Evolutionary conservation across 1,284 basidiomycete species (phyloP).

Genomic region (Trichosporon coremiiforme): DNA sequence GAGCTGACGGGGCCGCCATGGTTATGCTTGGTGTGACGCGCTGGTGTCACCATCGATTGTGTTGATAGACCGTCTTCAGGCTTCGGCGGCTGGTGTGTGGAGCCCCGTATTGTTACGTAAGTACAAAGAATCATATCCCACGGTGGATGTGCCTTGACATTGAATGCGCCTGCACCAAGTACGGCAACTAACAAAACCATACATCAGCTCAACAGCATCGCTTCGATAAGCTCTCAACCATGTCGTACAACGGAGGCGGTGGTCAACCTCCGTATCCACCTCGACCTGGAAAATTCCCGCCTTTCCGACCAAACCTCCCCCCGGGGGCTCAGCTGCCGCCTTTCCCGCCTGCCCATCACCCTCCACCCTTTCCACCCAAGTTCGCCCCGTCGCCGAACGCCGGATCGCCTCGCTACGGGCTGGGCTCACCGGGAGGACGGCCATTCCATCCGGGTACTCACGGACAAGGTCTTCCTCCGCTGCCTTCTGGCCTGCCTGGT

Average conservation of each 20-base stretch:
- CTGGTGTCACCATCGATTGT: background rate
- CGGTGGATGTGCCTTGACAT: background rate
- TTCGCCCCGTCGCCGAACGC: slow-evolving; percentile 9
- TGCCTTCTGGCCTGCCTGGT: slow-evolving; percentile 34
- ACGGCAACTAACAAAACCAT: background rate
- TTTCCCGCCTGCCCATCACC: slow-evolving; percentile 14
- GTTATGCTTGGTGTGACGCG: background rate
- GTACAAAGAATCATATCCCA: background rate
- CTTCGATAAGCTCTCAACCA: background rate
- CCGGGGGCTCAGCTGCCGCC: slow-evolving; percentile 29
- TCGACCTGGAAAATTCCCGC: slow-evolving; percentile 34
- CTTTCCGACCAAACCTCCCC: slow-evolving; percentile 41
- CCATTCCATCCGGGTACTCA: slow-evolving; percentile 15
- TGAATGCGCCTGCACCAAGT: background rate
- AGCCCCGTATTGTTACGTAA: slow-evolving; percentile 5
- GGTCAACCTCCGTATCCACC: slow-evolving; percentile 27
- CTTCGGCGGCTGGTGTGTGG: background rate
- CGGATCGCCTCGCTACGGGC: background rate
- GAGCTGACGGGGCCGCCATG: background rate
- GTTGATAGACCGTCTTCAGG: too few relatives aligned
- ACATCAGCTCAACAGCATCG: background rate
- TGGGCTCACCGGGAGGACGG: slow-evolving; percentile 6
- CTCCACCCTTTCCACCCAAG: slow-evolving; percentile 31
- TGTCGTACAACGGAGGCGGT: slow-evolving; percentile 23
- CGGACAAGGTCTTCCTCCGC: slow-evolving; percentile 33